Conservation (phyloP, 345 rosid genomes). For the Alliaria petiolata region DNA sequence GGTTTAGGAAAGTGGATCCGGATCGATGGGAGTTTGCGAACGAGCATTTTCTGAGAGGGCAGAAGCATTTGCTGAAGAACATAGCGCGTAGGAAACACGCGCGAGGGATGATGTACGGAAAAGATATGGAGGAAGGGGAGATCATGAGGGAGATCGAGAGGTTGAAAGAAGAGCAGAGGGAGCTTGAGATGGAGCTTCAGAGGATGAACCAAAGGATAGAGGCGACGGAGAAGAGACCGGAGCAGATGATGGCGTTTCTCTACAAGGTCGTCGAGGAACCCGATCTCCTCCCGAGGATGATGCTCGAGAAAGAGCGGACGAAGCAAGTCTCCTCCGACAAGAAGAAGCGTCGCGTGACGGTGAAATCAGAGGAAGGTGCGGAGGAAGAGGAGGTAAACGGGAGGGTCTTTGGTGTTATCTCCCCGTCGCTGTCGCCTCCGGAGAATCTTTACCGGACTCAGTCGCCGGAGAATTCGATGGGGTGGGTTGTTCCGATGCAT, state of each 20-base stretch:
- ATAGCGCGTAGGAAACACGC: constrained; percentile 73
- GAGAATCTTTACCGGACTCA: constrained; percentile 27
- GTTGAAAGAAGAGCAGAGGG: constrained; percentile 68
- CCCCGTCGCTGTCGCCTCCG: constrained; percentile 41
- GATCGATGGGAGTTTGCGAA: constrained; percentile 95
- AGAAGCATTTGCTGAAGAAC: constrained; percentile 71
- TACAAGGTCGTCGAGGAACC: constrained; percentile 79
- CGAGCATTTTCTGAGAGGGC: constrained; percentile 81
- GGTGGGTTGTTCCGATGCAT: constrained; percentile 28
- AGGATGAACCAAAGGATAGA: constrained; percentile 72
- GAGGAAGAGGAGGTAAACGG: constrained; percentile 53
- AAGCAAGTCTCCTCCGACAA: constrained; percentile 28
- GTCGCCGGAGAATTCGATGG: constrained; percentile 37
- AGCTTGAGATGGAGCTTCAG: constrained; percentile 52
- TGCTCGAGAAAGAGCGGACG: constrained; percentile 49
- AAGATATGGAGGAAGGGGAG: constrained; percentile 59
- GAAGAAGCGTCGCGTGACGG: constrained; percentile 56
- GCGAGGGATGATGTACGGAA: constrained; percentile 27
- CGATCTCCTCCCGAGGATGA: constrained; percentile 64
- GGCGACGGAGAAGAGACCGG: constrained; percentile 81
- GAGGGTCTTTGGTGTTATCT: constrained; percentile 33
- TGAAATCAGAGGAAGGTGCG: constrained; percentile 36
- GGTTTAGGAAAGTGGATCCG: constrained; percentile 88
- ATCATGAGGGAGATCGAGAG: constrained; percentile 62
- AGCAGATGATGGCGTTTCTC: constrained; percentile 90